Conservation (phyloP, 1,284 basidiomycete species). For the Schizophyllum amplum region DNA sequence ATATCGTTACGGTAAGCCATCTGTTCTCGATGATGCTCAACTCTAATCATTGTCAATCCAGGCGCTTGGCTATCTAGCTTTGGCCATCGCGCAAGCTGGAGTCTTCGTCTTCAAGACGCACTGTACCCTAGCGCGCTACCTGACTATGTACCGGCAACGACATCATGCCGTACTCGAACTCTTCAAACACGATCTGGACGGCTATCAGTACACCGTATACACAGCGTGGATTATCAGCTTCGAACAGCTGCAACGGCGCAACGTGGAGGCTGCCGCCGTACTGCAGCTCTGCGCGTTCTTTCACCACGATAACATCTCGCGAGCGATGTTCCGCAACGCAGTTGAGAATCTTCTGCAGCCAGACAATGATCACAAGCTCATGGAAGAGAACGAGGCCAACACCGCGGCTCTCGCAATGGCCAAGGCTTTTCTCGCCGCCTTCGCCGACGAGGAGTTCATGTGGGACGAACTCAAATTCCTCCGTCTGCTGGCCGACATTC, state of each 20-base stretch:
- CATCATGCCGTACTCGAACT: background rate
- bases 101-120: constrained; percentile 3
- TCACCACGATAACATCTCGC: constrained; percentile 3
- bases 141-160: background rate
- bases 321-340: constrained; percentile 3
- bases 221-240: constrained; percentile 8
- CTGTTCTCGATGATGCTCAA: background rate
- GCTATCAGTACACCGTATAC: background rate
- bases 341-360: background rate
- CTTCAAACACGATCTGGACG: background rate
- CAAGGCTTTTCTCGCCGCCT: background rate
- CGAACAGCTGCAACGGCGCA: background rate
- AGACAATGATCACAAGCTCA: background rate
- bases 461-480: background rate
- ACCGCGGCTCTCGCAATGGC: background rate
- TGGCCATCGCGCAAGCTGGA: constrained; percentile 5
- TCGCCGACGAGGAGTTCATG: background rate
- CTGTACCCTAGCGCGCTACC: background rate
- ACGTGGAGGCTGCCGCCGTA: background rate
- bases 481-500: background rate
- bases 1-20: constrained; percentile 2
- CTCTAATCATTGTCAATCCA: background rate
- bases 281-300: constrained; percentile 4
- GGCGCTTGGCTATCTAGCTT: constrained; percentile 1
- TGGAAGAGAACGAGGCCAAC: background rate